Conservation (phyloP, 305 asterid genomes). For the Stenogyne calaminthoides region DNA sequence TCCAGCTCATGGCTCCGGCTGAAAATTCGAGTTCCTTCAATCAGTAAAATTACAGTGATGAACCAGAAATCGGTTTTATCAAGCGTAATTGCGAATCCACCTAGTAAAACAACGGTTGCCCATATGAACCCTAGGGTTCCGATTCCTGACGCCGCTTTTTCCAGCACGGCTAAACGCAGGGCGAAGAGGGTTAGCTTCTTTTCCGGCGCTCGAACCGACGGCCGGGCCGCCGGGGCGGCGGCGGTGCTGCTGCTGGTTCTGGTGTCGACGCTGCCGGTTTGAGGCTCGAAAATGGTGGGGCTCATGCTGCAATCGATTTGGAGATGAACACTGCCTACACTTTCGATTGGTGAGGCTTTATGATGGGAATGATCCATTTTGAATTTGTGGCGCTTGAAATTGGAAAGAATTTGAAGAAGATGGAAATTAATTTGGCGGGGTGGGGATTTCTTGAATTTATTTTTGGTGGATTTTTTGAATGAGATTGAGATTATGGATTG, state of each 20-base stretch:
- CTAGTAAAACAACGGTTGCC: conserved; percentile 97
- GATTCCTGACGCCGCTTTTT: conserved; percentile 80
- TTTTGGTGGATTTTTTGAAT: neutral
- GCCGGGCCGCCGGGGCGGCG: conserved; percentile 19
- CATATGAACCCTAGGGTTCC: conserved; percentile 94
- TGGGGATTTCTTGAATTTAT: neutral
- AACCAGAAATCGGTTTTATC: conserved; percentile 86
- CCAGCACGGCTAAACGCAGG: conserved; percentile 85
- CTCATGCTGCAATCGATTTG: conserved; percentile 40
- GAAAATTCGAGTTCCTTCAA: conserved; percentile 81
- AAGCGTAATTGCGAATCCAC: conserved; percentile 87
- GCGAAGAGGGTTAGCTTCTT: conserved; percentile 92
- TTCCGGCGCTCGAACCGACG: conserved; percentile 65
- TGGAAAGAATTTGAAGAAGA: neutral
- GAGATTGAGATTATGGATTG: neutral
- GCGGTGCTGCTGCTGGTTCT: conserved; percentile 41
- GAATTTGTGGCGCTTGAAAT: neutral
- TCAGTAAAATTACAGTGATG: conserved; percentile 73
- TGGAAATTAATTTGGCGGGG: neutral
- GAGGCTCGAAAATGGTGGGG: conserved; percentile 55
- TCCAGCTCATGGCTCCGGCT: conserved; percentile 97
- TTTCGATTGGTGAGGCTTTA: conserved; percentile 45
- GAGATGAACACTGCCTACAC: conserved; percentile 54
- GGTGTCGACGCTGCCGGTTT: conserved; percentile 39
- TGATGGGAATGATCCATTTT: conserved; percentile 42